A percentile compares a stretch with the other conserved stretches of the same genome.
phyloP scores from a whole-genome alignment of 805 yeast species.

The Pichia eremophila region DNA sequence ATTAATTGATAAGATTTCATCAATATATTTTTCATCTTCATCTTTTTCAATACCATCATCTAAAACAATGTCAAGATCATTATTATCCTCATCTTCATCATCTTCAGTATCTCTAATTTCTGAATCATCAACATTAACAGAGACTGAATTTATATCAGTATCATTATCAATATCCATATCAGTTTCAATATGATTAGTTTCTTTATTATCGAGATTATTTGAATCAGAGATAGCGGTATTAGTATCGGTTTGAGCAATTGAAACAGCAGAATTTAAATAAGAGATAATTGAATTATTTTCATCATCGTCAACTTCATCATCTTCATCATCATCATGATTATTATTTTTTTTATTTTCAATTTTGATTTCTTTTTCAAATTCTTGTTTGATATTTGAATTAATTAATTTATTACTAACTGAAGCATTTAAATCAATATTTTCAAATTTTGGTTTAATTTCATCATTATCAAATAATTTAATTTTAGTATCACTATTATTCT shows the following conservation, averaged over 20 bases:
- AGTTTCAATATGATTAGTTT: neutral
- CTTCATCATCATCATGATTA: neutral
- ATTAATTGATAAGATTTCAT: neutral
- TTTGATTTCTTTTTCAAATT: neutral
- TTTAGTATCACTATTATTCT: neutral
- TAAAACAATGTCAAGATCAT: neutral
- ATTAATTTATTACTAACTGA: neutral
- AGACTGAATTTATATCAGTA: neutral
- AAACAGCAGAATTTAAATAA: neutral
- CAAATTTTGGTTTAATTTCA: neutral
- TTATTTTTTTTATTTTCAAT: neutral
- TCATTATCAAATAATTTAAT: neutral
- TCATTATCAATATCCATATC: neutral
- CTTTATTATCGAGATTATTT: neutral
- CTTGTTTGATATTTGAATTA: neutral
- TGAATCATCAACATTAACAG: neutral
- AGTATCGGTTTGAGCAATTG: neutral
- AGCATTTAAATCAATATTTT: slow-evolving; percentile 2
- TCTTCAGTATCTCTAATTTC: neutral
- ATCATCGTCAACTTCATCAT: neutral
- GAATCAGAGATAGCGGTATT: neutral
- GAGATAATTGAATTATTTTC: neutral
- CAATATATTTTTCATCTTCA: slow-evolving; percentile 1
- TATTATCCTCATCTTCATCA: neutral
- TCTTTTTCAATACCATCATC: neutral